These are phyloP conservation scores for Ilex asprella DNA, from an alignment of 257 asterid species.

Conservation along the genomic window DNA sequence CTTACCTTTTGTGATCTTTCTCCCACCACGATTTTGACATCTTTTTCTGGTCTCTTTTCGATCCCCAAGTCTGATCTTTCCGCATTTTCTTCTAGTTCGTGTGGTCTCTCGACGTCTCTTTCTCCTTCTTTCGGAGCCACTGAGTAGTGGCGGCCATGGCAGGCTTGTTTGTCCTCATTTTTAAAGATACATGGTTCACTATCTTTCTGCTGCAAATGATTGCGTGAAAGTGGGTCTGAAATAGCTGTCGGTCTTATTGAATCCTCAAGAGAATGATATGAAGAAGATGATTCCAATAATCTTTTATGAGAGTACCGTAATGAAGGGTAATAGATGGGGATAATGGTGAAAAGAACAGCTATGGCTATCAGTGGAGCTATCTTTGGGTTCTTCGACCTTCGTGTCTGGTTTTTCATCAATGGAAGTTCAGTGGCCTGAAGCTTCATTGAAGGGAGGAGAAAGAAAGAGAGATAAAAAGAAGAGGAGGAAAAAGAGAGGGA, in stretches of 20 bases:
- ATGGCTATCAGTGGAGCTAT: constrained; percentile 38
- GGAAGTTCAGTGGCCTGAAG: constrained; percentile 42
- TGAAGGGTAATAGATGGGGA: constrained; percentile 39
- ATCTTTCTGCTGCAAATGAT: not conserved
- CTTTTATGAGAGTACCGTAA: constrained; percentile 20
- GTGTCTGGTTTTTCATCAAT: constrained; percentile 34
- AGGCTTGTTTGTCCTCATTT: too few species aligned
- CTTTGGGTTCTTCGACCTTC: constrained; percentile 31
- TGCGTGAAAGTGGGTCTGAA: not conserved
- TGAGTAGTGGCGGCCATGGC: too few species aligned
- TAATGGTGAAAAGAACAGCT: constrained; percentile 35
- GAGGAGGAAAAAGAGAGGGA: too few species aligned
- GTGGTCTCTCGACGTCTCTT: too few species aligned
- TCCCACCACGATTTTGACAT: too few species aligned
- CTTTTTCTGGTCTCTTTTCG: too few species aligned
- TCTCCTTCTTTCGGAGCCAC: too few species aligned
- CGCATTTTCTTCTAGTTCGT: too few species aligned
- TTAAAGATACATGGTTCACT: too few species aligned
- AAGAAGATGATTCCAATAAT: constrained; percentile 15
- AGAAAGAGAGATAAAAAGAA: not conserved
- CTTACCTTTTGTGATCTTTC: too few species aligned
- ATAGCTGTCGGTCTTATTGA: not conserved
- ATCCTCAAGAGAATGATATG: constrained; percentile 10
- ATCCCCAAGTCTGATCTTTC: too few species aligned
- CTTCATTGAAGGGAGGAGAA: constrained; percentile 36